Percentiles rank a stretch among this genome's conserved stretches.
phyloP scores from a whole-genome alignment of 2,329 filamentous ascomycete species.

The Leptographium radiaticola region DNA sequence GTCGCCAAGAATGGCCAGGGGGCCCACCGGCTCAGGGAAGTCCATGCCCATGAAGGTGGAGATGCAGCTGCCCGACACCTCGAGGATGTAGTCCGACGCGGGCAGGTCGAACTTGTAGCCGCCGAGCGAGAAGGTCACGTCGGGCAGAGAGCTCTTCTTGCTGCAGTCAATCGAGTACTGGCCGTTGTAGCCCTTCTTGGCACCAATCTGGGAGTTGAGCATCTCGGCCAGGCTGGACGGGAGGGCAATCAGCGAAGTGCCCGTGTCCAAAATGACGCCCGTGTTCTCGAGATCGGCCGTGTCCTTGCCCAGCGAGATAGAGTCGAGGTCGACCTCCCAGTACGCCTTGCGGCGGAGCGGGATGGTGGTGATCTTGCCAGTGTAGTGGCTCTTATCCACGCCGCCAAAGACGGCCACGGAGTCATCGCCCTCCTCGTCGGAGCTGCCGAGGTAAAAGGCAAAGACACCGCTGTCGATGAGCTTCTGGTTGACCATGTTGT shows the following conservation, averaged over 20 bases:
- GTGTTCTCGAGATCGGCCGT: slow-evolving; percentile 85
- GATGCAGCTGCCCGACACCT: slow-evolving; percentile 91
- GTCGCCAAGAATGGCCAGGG: slow-evolving; percentile 88
- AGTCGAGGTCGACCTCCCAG: slow-evolving; percentile 96
- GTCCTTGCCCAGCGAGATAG: slow-evolving; percentile 77
- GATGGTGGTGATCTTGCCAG: slow-evolving; percentile 81
- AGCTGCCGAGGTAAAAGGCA: slow-evolving; percentile 84
- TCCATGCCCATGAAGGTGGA: slow-evolving; percentile 97
- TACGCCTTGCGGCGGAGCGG: slow-evolving; percentile 97
- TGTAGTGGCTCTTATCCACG: slow-evolving; percentile 66
- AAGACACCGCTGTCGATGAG: slow-evolving; percentile 88
- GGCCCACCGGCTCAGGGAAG: slow-evolving; percentile 74
- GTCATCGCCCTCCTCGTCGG: slow-evolving; percentile 52
- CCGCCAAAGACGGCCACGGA: slow-evolving; percentile 89
- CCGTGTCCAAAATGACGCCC: slow-evolving; percentile 94
- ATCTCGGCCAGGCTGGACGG: slow-evolving; percentile 86
- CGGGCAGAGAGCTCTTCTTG: slow-evolving; percentile 71
- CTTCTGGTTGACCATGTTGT: slow-evolving; percentile 84
- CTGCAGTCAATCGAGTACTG: slow-evolving; percentile 90
- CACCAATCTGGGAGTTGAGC: slow-evolving; percentile 93
- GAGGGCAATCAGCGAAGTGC: slow-evolving; percentile 93
- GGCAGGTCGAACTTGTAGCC: slow-evolving; percentile 89
- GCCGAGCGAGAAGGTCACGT: slow-evolving; percentile 79
- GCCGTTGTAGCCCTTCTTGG: slow-evolving; percentile 94
- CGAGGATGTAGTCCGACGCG: slow-evolving; percentile 86